phyloP scores from a whole-genome alignment of 148 eudicot species.

The Heliamphora exappendiculata region DNA sequence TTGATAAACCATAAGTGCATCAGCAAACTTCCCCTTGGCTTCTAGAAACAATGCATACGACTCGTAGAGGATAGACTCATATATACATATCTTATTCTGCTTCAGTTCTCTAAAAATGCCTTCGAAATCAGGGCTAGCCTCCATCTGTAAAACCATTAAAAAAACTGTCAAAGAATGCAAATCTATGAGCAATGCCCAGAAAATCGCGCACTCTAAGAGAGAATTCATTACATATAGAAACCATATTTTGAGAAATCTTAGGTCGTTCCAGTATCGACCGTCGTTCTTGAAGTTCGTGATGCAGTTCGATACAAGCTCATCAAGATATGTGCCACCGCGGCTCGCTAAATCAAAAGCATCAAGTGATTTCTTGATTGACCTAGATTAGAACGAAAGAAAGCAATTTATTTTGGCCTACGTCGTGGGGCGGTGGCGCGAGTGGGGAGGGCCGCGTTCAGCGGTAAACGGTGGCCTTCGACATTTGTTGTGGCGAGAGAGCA shows the following conservation, averaged over 20 bases:
- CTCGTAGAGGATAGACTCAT: slow-evolving; percentile 48
- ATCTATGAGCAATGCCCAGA: neutral
- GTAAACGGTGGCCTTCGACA: too few species aligned
- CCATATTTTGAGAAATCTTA: slow-evolving; percentile 87
- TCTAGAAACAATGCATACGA: slow-evolving; percentile 59
- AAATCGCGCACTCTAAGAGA: neutral
- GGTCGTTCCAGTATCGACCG: slow-evolving; percentile 50
- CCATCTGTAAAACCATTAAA: slow-evolving; percentile 10
- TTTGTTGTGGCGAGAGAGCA: too few species aligned
- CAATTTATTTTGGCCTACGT: too few species aligned
- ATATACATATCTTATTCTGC: slow-evolving; percentile 10
- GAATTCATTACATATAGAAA: slow-evolving; percentile 53
- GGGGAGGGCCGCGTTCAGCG: too few species aligned
- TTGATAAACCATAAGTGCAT: slow-evolving; percentile 56
- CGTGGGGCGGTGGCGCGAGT: too few species aligned
- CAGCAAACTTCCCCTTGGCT: slow-evolving; percentile 54
- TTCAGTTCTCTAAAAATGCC: slow-evolving; percentile 12
- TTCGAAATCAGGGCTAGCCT: slow-evolving; percentile 11
- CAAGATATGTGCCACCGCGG: slow-evolving; percentile 20
- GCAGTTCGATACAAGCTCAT: slow-evolving; percentile 45
- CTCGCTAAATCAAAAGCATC: slow-evolving; percentile 21
- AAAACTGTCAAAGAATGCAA: neutral
- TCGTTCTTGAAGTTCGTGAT: slow-evolving; percentile 50
- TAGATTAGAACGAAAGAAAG: slow-evolving; percentile 26
- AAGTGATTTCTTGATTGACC: slow-evolving; percentile 43